phyloP scores from a whole-genome alignment of 2,329 filamentous ascomycete genomes.

The Dactylella cylindrospora region DNA sequence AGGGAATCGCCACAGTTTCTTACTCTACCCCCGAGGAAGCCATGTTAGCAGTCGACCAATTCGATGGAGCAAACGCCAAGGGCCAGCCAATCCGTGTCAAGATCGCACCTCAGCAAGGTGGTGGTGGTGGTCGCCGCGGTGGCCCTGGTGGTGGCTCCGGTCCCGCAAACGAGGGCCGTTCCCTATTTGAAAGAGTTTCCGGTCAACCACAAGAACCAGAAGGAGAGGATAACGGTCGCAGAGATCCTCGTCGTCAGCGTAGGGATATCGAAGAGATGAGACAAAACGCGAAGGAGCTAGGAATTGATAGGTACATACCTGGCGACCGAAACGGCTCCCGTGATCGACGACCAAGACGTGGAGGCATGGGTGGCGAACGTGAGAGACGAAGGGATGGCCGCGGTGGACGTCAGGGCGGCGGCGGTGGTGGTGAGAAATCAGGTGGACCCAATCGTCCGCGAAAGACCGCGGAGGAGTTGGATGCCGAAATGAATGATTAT shows the following conservation, averaged over 20 bases:
- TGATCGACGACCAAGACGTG: constrained; percentile 46
- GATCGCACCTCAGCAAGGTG: constrained; percentile 34
- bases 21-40: constrained; percentile 74
- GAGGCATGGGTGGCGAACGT: constrained; percentile 55
- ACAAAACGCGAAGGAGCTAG: constrained; percentile 57
- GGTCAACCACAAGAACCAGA: constrained; percentile 54
- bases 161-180: constrained; percentile 58
- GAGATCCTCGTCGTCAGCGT: constrained; percentile 53
- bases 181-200: constrained; percentile 67
- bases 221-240: constrained; percentile 49
- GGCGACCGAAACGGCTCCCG: constrained; percentile 56
- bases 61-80: constrained; percentile 86
- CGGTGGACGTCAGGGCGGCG: constrained; percentile 43
- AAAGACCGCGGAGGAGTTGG: constrained; percentile 88
- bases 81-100: constrained; percentile 60
- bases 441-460: constrained; percentile 62
- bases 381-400: constrained; percentile 57
- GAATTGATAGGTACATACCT: constrained; percentile 79
- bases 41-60: constrained; percentile 72
- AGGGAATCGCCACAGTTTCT: constrained; percentile 80
- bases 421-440: constrained; percentile 50
- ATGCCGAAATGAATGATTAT: constrained; percentile 97
- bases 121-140: constrained; percentile 53
- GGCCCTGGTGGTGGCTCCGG: constrained; percentile 58
- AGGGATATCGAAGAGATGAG: constrained; percentile 45